phyloP scores from a whole-genome alignment of 2,329 filamentous ascomycete genomes.

The Mycosphaerella sp. region DNA sequence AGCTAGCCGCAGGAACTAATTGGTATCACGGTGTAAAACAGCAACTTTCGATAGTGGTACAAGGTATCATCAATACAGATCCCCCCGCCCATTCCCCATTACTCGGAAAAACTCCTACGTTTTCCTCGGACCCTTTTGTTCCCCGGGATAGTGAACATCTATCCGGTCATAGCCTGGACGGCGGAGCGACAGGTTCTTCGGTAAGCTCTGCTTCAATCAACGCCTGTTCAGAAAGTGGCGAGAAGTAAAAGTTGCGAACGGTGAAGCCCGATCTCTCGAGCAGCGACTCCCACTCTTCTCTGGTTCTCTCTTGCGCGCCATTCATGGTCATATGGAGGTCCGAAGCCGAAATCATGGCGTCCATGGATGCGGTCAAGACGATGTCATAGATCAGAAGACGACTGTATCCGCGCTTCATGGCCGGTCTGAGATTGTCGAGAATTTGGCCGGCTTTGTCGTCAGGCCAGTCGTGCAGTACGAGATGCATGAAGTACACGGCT shows the following conservation, averaged over 20 bases:
- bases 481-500: slow-evolving; percentile 7
- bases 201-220: slow-evolving; percentile 8
- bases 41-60: too few species aligned
- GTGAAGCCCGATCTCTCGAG: slow-evolving; percentile 1
- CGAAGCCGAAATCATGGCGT: slow-evolving; percentile 7
- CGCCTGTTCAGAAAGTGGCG: slow-evolving; percentile 10
- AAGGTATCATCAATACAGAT: too few species aligned
- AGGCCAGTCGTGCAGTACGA: slow-evolving; percentile 21
- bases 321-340: slow-evolving; percentile 10
- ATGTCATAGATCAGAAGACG: slow-evolving; percentile 24
- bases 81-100: too few species aligned
- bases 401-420: slow-evolving; percentile 18
- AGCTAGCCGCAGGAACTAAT: too few species aligned
- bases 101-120: too few species aligned
- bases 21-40: too few species aligned
- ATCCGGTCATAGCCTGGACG: not conserved
- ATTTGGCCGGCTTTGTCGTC: slow-evolving; percentile 18
- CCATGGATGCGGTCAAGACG: slow-evolving; percentile 7
- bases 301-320: slow-evolving; percentile 7
- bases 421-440: slow-evolving; percentile 15
- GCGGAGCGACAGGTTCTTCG: not conserved
- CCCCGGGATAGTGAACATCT: not conserved
- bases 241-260: slow-evolving; percentile 4
- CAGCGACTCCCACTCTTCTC: slow-evolving; percentile 6
- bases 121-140: too few species aligned